Evolutionary conservation across 2,329 filamentous ascomycete genomes (phyloP), one percentile per base, ranked within the genome.

Genomic region (Hyphodiscus sp.): DNA sequence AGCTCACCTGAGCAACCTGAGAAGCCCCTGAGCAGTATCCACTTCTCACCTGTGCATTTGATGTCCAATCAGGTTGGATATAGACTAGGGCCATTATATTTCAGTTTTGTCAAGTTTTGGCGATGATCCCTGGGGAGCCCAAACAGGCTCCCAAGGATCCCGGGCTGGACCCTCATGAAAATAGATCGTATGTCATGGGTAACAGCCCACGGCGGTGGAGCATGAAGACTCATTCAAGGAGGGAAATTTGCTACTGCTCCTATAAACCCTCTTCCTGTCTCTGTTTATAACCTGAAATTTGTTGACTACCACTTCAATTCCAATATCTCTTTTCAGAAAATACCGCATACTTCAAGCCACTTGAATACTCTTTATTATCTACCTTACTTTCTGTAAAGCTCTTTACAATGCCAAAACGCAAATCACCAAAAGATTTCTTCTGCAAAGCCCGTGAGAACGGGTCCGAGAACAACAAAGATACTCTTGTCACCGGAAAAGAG

Each of bases 261-360:
- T 53, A 53, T 53, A 50, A 49, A 42, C 30, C 38, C 41, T 53
- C 46, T 46, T 53, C 42, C 41, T 45, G 20, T 20, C 51, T 49
- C 13, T 33, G 29, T 33, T 33, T 13, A 33, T 13, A 33, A 33
- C 47, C 41, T 49, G 46, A 47, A 51, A 48, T 51, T 20, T 26
- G 38, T 43, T 45, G 41, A 52, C 50, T 53, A 43, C 38, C 41
- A 49, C 20, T 23, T 23, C 50, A 46, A 50, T 50, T 54, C 38
- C 41, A 53, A 51, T 45, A 13, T 41, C 49, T 19, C 33, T 29
- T 52, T 52, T 44, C 20, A 44, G 16, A 33, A 18, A 29, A 44
- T 50, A 49, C 18, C 41, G 20, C 41, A 48, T 26, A 18, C 46
- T 33, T 48, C 38, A 48, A 9, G 30, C 19, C 26, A 33, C 20